A percentile compares a stretch with the other conserved stretches of the same genome.
Conservation (phyloP, 2,329 filamentous ascomycete species). For the Hawksworthiomyces lignivorus region DNA sequence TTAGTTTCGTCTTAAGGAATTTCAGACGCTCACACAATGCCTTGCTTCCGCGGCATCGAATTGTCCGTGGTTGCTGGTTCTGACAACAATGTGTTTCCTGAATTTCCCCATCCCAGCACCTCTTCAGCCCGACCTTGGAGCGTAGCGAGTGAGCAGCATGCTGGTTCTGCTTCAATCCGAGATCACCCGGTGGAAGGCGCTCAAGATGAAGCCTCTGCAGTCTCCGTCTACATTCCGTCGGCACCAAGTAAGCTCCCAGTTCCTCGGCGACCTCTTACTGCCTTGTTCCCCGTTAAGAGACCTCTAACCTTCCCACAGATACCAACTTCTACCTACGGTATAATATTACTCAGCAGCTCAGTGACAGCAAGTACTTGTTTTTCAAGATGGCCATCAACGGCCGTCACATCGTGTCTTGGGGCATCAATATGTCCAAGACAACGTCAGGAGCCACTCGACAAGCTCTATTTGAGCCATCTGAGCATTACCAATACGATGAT, state of each 20-base stretch:
- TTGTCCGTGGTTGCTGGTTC: conserved; percentile 31
- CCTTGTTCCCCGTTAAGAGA: not conserved
- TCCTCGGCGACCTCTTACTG: not conserved
- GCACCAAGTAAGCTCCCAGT: conserved; percentile 34
- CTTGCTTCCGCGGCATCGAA: conserved; percentile 40
- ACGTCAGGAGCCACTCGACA: conserved; percentile 26
- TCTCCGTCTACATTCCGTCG: conserved; percentile 52
- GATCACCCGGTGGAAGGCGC: no score
- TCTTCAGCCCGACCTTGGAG: conserved; percentile 32
- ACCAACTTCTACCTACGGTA: conserved; percentile 48
- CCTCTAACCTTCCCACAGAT: conserved; percentile 25
- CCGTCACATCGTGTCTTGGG: conserved; percentile 44
- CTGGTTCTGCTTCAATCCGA: no score
- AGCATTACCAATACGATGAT: conserved; percentile 31
- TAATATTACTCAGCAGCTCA: conserved; percentile 27
- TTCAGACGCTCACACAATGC: no score
- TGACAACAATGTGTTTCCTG: conserved; percentile 34
- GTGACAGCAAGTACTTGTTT: conserved; percentile 35
- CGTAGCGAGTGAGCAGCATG: no score
- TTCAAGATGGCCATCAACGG: conserved; percentile 52
- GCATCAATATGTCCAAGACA: conserved; percentile 35
- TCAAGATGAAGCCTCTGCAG: no score
- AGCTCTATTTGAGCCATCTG: conserved; percentile 41
- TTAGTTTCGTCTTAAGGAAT: no score
- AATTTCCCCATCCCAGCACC: conserved; percentile 48